These are phyloP conservation scores for Clathrospora elynae DNA, from an alignment of 2,329 filamentous ascomycete genomes.

Conservation along the genomic window DNA sequence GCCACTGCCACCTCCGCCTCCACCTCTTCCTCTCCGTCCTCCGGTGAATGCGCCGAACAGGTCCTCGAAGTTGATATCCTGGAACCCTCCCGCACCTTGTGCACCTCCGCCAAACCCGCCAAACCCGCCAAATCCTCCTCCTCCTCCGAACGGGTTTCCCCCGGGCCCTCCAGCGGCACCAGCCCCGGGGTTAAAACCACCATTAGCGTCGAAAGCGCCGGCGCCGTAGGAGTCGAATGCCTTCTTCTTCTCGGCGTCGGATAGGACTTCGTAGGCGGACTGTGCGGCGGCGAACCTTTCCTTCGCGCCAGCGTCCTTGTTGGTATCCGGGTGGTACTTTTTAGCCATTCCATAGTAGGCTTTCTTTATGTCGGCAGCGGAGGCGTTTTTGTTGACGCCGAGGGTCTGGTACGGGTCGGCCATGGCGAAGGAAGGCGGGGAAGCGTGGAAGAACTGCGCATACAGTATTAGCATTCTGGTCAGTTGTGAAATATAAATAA, in stretches of 20 bases:
- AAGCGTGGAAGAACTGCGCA: conserved; percentile 45
- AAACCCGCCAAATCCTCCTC: conserved; percentile 41
- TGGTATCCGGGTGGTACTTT: conserved; percentile 97
- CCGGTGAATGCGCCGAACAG: conserved; percentile 86
- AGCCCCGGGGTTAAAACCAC: conserved; percentile 78
- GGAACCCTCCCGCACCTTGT: conserved; percentile 66
- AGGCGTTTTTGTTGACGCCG: conserved; percentile 81
- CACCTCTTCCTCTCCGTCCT: conserved; percentile 55
- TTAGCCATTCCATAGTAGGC: conserved; percentile 97
- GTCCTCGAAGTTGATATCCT: conserved; percentile 95
- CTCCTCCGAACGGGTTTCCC: conserved; percentile 64
- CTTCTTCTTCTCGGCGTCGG: conserved; percentile 89
- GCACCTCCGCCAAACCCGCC: conserved; percentile 51
- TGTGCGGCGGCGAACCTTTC: conserved; percentile 95
- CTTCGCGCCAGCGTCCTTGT: conserved; percentile 92
- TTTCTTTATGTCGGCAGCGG: conserved; percentile 90
- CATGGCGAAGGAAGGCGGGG: conserved; percentile 64
- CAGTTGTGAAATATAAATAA: neutral
- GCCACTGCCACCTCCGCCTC: conserved; percentile 55
- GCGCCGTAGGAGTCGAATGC: conserved; percentile 90
- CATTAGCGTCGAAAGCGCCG: conserved; percentile 69
- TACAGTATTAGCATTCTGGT: conserved; percentile 19
- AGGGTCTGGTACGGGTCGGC: conserved; percentile 86
- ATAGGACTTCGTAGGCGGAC: conserved; percentile 89
- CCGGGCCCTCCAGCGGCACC: conserved; percentile 65